These are phyloP conservation scores for Monilinia aucupariae DNA, from an alignment of 2,329 filamentous ascomycete species.

Conservation along the genomic window DNA sequence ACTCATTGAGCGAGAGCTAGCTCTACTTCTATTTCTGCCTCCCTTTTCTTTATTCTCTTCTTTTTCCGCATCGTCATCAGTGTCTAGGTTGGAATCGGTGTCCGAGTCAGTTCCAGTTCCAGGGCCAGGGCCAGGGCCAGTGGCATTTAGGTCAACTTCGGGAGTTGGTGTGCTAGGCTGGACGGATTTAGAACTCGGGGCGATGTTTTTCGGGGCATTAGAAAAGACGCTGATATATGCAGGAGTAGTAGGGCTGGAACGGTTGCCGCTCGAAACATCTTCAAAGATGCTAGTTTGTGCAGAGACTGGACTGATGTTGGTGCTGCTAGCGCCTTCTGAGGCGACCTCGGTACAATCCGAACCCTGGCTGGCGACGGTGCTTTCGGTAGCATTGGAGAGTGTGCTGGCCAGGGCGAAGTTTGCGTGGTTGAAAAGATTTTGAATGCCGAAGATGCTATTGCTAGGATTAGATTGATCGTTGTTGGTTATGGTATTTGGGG, in stretches of 20 bases:
- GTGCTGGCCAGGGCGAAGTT: constrained; percentile 1
- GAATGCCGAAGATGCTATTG: not conserved
- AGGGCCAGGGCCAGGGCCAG: no score
- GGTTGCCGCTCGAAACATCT: not conserved
- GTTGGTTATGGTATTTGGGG: no score
- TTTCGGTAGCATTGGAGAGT: not conserved
- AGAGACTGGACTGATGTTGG: not conserved
- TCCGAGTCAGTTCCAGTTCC: not conserved
- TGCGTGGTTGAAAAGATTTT: constrained; percentile 1
- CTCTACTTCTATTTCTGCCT: not conserved
- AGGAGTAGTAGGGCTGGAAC: not conserved
- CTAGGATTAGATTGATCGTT: not conserved
- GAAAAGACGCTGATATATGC: not conserved
- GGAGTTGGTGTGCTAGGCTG: not conserved
- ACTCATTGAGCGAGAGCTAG: constrained; percentile 14
- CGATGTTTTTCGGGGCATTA: not conserved
- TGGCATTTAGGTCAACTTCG: not conserved
- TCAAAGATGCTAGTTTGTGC: not conserved
- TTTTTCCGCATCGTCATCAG: not conserved
- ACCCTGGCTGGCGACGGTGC: not conserved
- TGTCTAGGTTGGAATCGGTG: not conserved
- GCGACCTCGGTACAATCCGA: not conserved
- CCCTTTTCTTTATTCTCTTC: no score
- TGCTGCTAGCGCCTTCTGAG: not conserved
- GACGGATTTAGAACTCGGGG: not conserved